phyloP scores from a whole-genome alignment of 257 asterid genomes.

The Craterostigma plantagineum region DNA sequence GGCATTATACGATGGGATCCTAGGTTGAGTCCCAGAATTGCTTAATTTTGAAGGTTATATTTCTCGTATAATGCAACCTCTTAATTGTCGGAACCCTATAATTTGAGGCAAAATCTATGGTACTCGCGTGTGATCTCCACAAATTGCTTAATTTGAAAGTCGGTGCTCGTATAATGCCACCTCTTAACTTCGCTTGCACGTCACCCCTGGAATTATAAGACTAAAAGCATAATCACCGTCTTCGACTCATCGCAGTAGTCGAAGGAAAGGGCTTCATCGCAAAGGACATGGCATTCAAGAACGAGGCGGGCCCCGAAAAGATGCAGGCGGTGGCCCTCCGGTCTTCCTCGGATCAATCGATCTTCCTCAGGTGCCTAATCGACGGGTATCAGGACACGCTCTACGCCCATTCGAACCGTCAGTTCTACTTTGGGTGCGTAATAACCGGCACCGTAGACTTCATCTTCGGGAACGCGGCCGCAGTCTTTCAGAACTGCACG shows the following conservation, averaged over 20 bases:
- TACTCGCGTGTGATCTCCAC: too few species aligned
- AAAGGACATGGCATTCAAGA: slow-evolving; percentile 45
- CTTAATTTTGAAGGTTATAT: too few species aligned
- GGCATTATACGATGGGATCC: too few species aligned
- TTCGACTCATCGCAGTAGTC: slow-evolving; percentile 12
- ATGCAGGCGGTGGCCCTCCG: slow-evolving; percentile 42
- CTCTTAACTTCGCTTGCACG: too few species aligned
- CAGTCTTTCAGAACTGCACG: slow-evolving; percentile 27
- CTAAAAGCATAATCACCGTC: too few species aligned
- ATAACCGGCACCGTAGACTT: slow-evolving; percentile 36
- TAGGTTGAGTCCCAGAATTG: too few species aligned
- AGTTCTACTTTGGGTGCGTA: slow-evolving; percentile 30
- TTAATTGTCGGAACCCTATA: too few species aligned
- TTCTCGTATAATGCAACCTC: too few species aligned
- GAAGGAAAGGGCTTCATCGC: slow-evolving; percentile 47
- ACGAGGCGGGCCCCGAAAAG: slow-evolving; percentile 33
- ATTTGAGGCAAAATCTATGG: too few species aligned
- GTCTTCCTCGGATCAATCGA: slow-evolving; percentile 31
- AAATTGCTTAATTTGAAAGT: too few species aligned
- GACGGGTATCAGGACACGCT: slow-evolving; percentile 31
- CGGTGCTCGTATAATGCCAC: too few species aligned
- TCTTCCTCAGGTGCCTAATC: slow-evolving; percentile 32
- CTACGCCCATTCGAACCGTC: slow-evolving; percentile 26
- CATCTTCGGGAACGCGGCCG: slow-evolving; percentile 37
- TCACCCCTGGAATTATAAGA: too few species aligned